Evolutionary conservation across 2,329 filamentous ascomycete species (phyloP).

Genomic region (Calonectria pseudoreteaudii): DNA sequence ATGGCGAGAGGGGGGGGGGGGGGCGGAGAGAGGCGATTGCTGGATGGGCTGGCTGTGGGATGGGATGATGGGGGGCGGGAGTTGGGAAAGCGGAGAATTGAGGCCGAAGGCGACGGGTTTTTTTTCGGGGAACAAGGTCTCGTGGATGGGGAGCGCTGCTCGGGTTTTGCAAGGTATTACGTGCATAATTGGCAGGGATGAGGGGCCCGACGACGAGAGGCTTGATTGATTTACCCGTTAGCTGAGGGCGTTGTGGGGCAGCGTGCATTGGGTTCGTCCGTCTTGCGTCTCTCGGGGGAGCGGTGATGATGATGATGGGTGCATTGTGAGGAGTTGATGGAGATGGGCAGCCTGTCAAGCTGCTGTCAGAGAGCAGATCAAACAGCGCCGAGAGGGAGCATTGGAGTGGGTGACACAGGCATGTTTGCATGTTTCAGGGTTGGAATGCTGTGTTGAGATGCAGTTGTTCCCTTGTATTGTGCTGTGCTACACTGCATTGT

Average conservation of each 20-base stretch:
- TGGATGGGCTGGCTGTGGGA: too few species aligned
- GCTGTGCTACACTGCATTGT: too few species aligned
- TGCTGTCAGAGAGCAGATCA: neutral
- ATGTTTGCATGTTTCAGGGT: neutral
- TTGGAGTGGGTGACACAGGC: neutral
- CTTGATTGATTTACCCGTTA: conserved; percentile 11
- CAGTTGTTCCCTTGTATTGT: neutral
- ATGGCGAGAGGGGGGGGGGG: neutral
- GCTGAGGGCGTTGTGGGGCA: neutral
- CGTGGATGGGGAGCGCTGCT: neutral
- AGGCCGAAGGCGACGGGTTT: neutral
- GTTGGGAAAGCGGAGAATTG: neutral
- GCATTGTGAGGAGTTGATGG: neutral
- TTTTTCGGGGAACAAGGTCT: conserved; percentile 6
- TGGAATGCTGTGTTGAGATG: neutral
- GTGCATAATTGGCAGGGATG: neutral
- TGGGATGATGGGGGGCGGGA: neutral
- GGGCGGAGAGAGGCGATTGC: neutral
- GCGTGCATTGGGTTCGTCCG: neutral
- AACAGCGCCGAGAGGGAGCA: neutral
- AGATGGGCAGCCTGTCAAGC: too few species aligned
- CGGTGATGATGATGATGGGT: neutral
- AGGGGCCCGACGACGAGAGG: conserved; percentile 2
- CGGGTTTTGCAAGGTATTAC: conserved; percentile 1
- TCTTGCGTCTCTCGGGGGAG: neutral